These are phyloP conservation scores for Bryoerythrophyllum caledonicum DNA, from an alignment of 225 moss, liverwort and hornwort genomes.

Conservation along the genomic window DNA sequence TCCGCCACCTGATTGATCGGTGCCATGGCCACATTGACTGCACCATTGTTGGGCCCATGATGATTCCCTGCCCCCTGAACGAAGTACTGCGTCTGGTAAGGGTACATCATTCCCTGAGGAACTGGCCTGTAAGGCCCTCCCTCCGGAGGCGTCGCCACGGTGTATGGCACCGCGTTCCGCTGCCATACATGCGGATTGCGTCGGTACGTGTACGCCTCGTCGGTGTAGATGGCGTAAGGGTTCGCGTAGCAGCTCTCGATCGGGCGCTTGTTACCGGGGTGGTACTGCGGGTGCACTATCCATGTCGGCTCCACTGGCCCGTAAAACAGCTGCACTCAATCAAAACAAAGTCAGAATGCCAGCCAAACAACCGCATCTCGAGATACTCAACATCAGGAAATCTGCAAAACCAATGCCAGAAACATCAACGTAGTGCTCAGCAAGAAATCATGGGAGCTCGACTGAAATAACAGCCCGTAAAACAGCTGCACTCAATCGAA, in stretches of 20 bases:
- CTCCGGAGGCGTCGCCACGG: conserved; percentile 18
- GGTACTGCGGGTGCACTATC: conserved; percentile 21
- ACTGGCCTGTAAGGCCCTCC: not conserved
- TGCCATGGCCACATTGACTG: not conserved
- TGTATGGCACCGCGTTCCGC: conserved; percentile 1
- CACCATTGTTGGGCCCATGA: not conserved
- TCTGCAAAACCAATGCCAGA: too few relatives aligned
- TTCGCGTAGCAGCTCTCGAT: conserved; percentile 15
- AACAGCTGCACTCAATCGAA: too few relatives aligned
- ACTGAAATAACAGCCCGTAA: too few relatives aligned
- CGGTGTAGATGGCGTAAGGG: conserved; percentile 17
- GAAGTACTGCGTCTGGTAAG: conserved; percentile 24
- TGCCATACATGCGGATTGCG: conserved; percentile 30
- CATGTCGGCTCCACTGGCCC: conserved; percentile 39
- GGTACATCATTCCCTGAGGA: conserved; percentile 11
- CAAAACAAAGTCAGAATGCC: not conserved
- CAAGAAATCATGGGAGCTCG: not conserved
- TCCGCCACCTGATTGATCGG: conserved; percentile 11
- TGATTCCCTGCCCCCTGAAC: conserved; percentile 13
- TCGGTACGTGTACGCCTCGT: conserved; percentile 21
- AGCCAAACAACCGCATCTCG: too few relatives aligned
- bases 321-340: conserved; percentile 32
- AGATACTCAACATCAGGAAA: too few relatives aligned
- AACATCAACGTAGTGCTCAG: not conserved
- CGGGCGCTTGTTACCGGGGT: conserved; percentile 1